Evolutionary conservation across 106 monocot genomes (phyloP).

Genomic region (Platanthera guangdongensis): DNA sequence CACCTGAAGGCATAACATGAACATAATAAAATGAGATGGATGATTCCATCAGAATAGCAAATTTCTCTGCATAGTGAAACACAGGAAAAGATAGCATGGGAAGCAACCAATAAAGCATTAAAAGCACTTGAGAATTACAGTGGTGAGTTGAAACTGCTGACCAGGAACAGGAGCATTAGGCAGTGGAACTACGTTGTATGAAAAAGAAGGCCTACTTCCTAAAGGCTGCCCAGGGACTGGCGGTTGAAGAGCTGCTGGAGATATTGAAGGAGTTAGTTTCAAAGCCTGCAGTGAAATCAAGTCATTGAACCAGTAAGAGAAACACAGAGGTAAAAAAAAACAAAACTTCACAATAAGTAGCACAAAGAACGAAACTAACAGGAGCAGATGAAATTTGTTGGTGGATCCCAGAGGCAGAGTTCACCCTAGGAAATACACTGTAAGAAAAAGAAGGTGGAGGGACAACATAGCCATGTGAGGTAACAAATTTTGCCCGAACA

Average conservation of each 20-base stretch:
- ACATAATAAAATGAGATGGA: not conserved
- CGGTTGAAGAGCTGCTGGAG: slow-evolving; percentile 81
- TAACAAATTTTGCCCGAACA: slow-evolving; percentile 27
- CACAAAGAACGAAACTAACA: slow-evolving; percentile 23
- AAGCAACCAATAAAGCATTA: not conserved
- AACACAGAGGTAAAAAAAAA: not conserved
- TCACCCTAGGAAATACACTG: slow-evolving; percentile 38
- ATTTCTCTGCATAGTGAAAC: not conserved
- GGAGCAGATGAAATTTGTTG: slow-evolving; percentile 38
- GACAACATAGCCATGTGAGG: slow-evolving; percentile 32
- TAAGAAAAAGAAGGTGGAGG: slow-evolving; percentile 47
- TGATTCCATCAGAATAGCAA: not conserved
- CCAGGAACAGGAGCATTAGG: slow-evolving; percentile 46
- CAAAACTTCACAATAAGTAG: not conserved
- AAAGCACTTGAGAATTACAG: slow-evolving; percentile 61
- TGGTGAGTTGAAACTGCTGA: slow-evolving; percentile 86
- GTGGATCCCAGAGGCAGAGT: slow-evolving; percentile 25
- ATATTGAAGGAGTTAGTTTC: slow-evolving; percentile 37
- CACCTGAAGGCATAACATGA: slow-evolving; percentile 28
- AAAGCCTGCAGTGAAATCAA: slow-evolving; percentile 33
- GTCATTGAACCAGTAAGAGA: not conserved
- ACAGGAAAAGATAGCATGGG: not conserved
- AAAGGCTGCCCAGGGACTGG: slow-evolving; percentile 70
- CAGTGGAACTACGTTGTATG: slow-evolving; percentile 61
- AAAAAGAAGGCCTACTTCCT: slow-evolving; percentile 68